Evolutionary conservation across 805 yeast genomes (phyloP), one percentile per base, ranked within the genome.

Genomic region (Saccharomycopsis fibuligera): DNA sequence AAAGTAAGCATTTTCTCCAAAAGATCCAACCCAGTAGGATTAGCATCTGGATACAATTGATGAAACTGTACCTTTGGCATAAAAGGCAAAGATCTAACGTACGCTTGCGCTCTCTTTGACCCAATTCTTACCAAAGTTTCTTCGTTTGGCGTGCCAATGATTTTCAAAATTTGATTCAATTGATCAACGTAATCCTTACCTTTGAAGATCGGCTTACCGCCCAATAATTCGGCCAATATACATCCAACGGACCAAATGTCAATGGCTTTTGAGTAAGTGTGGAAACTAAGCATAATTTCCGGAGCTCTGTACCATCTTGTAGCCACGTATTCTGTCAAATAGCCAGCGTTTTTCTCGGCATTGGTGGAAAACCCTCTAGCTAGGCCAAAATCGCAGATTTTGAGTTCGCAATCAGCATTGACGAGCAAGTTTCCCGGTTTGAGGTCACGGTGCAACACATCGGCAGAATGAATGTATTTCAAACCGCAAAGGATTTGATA

Each of bases 261-360:
- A 51, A 93, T 91, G 22, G 99, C 96, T 68, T 88, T 90, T 4
- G 98, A 86, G 65, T 91, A 91, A 51, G 90, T 87, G 64, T 93
- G 95, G 69, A 86, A 88, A 55, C 95, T 83, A 48, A 93, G 73
- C 89, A 93, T 91, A 66, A 93, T 89, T 62, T 93, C 99, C 0
- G 99, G 99, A 2, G 99, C 99, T 57, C 99, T 74, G 66, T 93
- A 93, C 99, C 99, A 93, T 63, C 99, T 76, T 1, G 99, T 93
- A 29, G 99, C 98, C 24, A 93, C 99, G 62, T 93, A 93, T 57
- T 79, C 82, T 8, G 95, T 86, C 25, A 86, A 65, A 91, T 85
- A n/a, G 12, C 47, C 47, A 6, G 45, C 48, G 35, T 49, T 45
- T 44, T 47, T 44, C 35, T 30, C 49, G 25, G 45, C 43, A 62